Evolutionary conservation across 2,329 filamentous ascomycete species (phyloP).

Genomic region (Phaeoacremonium minimum): DNA sequence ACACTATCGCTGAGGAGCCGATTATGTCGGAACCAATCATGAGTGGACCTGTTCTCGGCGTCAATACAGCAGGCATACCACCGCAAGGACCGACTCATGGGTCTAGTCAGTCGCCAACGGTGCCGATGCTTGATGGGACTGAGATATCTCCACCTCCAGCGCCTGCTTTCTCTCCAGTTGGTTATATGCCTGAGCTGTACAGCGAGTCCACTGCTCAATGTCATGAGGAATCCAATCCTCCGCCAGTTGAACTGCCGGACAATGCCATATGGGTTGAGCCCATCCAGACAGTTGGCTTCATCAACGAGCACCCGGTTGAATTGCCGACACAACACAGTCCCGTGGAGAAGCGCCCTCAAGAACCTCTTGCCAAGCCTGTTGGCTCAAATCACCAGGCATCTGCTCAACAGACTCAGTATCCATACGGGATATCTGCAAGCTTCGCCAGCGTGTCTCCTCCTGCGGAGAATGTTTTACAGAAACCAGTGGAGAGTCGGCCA

Average conservation of each 20-base stretch:
- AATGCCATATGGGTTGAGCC: constrained; percentile 24
- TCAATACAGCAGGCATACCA: neutral
- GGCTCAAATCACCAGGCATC: constrained; percentile 9
- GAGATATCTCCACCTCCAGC: constrained; percentile 13
- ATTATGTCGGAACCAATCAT: neutral
- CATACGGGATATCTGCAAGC: neutral
- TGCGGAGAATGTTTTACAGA: neutral
- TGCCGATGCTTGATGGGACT: constrained; percentile 28
- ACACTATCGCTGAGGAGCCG: too few relatives aligned
- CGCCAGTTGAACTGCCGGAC: constrained; percentile 40
- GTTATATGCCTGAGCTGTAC: constrained; percentile 41
- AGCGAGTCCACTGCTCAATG: constrained; percentile 36
- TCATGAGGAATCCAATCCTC: constrained; percentile 35
- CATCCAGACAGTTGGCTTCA: constrained; percentile 3
- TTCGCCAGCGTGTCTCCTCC: neutral
- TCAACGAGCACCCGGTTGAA: constrained; percentile 25
- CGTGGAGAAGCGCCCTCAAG: constrained; percentile 15
- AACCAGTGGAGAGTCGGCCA: neutral
- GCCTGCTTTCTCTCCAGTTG: constrained; percentile 31
- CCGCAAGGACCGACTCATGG: neutral
- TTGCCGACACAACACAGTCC: constrained; percentile 27
- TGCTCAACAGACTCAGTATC: neutral
- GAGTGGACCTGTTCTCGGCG: neutral
- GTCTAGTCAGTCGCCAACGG: constrained; percentile 7
- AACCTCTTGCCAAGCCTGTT: constrained; percentile 10